Base-by-base conservation (phyloP, 2,329 filamentous ascomycete genomes). In the Rhynchosporium agropyri region DNA sequence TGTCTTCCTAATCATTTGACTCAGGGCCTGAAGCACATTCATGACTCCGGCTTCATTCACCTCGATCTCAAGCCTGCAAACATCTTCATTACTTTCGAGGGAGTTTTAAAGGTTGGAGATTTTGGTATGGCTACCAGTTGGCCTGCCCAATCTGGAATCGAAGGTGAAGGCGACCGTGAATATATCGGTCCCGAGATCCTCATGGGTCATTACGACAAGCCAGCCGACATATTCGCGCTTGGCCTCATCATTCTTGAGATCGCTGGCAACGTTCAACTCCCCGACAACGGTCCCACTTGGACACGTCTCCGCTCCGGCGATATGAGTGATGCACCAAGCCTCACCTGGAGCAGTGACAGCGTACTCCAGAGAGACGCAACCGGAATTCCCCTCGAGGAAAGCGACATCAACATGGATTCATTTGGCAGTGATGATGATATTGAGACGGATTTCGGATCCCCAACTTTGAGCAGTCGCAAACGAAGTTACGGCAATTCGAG, bases 161-260 rank as follows among this genome's bases (percentile, higher is more conserved):
- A 97, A 69, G 89, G 91, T 48, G 95, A 99, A 78, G 95, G 95
- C 38, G 95, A 99, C 74, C 90, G 95, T 56, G 91, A 97, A 74
- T 99, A 99, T 75, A 94, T 99, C 74, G 94, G 91, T 0, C 93
- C 93, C 0, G 95, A 99, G 76, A 92, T 97, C 65, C 85, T 99
- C 26, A 86, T 86, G 73, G 94, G 93, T 48, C 85, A 88, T 67
- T 95, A 90, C 70, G 92, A 96, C 77, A 95, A 94, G 76, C 90
- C 94, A 43, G 90, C 92, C 42, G 95, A 99, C 76, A 85, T 99
- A 57, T 99, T 97, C 76, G 91, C 95, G 10, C 85, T 99, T 36
- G 95, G 95, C 58, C 85, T 98, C 71, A 96, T 98, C 76, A 90
- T 97, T 75, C 86, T 97, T 56, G 95, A 99, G 78, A 95, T 93